These are phyloP conservation scores for Ophiocordyceps robertsii DNA, from an alignment of 2,329 filamentous ascomycete species.

Conservation along the genomic window DNA sequence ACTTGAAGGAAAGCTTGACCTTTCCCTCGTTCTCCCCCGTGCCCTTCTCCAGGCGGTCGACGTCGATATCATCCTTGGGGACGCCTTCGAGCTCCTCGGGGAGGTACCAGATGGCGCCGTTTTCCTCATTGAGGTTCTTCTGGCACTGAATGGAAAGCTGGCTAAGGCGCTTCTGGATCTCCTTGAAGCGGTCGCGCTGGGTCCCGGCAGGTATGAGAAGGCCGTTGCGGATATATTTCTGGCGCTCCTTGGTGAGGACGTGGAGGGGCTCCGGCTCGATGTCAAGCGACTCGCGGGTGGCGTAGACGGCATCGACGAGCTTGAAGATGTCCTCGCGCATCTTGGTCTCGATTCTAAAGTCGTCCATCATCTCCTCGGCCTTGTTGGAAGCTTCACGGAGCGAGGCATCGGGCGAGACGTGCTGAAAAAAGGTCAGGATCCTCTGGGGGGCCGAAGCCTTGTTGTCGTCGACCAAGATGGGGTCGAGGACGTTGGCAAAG, in stretches of 20 bases:
- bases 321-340: constrained; percentile 76
- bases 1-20: constrained; percentile 68
- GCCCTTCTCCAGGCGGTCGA: constrained; percentile 56
- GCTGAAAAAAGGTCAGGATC: constrained; percentile 70
- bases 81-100: constrained; percentile 61
- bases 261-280: constrained; percentile 57
- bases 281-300: constrained; percentile 33
- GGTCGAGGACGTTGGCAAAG: constrained; percentile 44
- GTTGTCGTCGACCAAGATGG: constrained; percentile 65
- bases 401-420: constrained; percentile 54
- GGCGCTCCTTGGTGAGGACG: constrained; percentile 66
- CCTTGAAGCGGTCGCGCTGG: constrained; percentile 69
- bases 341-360: constrained; percentile 62
- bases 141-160: constrained; percentile 62
- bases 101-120: constrained; percentile 69
- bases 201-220: constrained; percentile 56
- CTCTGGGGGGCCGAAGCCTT: constrained; percentile 41
- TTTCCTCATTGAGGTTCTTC: constrained; percentile 74
- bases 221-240: constrained; percentile 65
- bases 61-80: constrained; percentile 52
- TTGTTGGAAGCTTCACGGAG: constrained; percentile 65
- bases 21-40: constrained; percentile 60
- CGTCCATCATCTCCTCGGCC: constrained; percentile 61
- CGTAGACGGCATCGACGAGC: constrained; percentile 45
- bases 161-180: constrained; percentile 69